Evolutionary conservation across 73 alveolate genomes (phyloP).

Genomic region (Tetrahymena borealis): DNA sequence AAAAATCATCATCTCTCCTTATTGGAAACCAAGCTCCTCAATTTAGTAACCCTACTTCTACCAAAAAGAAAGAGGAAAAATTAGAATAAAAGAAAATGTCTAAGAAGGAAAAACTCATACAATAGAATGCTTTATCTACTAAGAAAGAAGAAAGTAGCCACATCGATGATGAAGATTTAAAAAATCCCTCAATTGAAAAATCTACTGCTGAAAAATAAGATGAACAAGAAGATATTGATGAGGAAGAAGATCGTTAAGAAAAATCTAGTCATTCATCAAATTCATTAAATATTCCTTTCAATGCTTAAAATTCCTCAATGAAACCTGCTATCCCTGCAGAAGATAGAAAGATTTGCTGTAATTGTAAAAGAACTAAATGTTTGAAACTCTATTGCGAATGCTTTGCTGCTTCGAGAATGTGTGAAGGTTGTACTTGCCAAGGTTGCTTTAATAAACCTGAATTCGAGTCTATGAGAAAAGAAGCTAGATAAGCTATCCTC

Average conservation of each 20-base stretch:
- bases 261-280: neutral
- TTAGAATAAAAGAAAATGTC: neutral
- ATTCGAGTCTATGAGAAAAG: slow-evolving; percentile 69
- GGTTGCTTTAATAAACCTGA: slow-evolving; percentile 86
- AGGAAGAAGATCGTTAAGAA: neutral
- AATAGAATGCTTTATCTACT: neutral
- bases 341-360: slow-evolving; percentile 44
- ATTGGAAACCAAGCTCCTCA: neutral
- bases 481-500: slow-evolving; percentile 66
- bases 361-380: slow-evolving; percentile 91
- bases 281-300: neutral
- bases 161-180: neutral
- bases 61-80: neutral
- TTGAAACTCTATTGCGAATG: slow-evolving; percentile 93
- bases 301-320: neutral
- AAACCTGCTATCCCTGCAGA: neutral
- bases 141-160: neutral
- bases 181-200: neutral
- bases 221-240: neutral
- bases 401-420: slow-evolving; percentile 82
- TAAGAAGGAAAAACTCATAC: neutral
- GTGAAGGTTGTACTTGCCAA: slow-evolving; percentile 87
- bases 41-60: no score
- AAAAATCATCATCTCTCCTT: neutral
- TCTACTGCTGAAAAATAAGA: neutral